These are phyloP conservation scores for Blastobotrys raffinosifermentans DNA, from an alignment of 1,139 yeast species.

Conservation along the genomic window DNA sequence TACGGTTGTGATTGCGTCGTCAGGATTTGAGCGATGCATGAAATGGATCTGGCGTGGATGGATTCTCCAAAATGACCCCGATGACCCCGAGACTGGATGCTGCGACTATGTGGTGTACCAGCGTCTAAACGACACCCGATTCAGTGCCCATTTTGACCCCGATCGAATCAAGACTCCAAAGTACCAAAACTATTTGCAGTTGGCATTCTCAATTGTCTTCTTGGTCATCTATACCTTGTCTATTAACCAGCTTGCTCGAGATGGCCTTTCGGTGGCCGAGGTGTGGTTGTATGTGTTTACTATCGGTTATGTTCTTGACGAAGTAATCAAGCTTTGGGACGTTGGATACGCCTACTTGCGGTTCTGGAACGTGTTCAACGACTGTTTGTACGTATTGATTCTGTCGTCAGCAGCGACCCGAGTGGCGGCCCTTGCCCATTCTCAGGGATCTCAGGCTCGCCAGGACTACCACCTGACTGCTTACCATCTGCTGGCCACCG, in stretches of 20 bases:
- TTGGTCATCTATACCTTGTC: constrained; percentile 58
- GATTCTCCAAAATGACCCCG: constrained; percentile 70
- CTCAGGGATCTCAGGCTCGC: constrained; percentile 30
- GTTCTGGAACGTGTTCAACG: constrained; percentile 79
- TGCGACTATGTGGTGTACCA: constrained; percentile 51
- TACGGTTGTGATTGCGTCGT: constrained; percentile 65
- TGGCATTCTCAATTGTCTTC: constrained; percentile 60
- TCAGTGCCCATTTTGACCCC: constrained; percentile 70
- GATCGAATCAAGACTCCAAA: constrained; percentile 78
- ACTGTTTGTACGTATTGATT: constrained; percentile 55
- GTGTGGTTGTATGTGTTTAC: constrained; percentile 59
- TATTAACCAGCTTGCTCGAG: constrained; percentile 40
- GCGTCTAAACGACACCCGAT: constrained; percentile 50
- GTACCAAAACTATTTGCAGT: constrained; percentile 71
- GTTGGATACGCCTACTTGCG: constrained; percentile 69
- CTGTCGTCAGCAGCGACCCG: constrained; percentile 52
- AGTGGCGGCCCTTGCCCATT: constrained; percentile 38
- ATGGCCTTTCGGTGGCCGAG: constrained; percentile 45
- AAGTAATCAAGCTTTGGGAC: constrained; percentile 62
- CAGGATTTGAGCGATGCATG: constrained; percentile 81
- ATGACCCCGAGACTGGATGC: constrained; percentile 46
- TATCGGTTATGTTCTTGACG: constrained; percentile 60
- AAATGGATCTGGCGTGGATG: constrained; percentile 93
- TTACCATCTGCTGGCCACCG: constrained; percentile 67
- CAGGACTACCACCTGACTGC: constrained; percentile 56